Evolutionary conservation across 768 basidiomycete species (phyloP).

Genomic region (Termitomyces sp.): DNA sequence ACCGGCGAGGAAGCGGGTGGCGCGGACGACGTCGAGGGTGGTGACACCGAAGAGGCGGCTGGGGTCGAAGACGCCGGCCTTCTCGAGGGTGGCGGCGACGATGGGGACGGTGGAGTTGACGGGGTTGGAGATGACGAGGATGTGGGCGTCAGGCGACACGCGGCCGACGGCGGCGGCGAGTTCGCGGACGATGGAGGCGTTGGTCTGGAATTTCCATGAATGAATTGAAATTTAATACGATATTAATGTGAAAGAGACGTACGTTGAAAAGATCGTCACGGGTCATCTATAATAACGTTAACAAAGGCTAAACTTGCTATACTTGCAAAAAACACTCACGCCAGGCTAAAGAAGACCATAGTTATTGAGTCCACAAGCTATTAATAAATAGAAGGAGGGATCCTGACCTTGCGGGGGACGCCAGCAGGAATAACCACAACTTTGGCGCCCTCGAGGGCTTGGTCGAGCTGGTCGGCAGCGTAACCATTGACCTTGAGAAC

Average conservation of each 20-base stretch:
- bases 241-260: slow-evolving; percentile 21
- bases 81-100: slow-evolving; percentile 85
- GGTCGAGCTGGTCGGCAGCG: slow-evolving; percentile 81
- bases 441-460: slow-evolving; percentile 83
- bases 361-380: slow-evolving; percentile 18
- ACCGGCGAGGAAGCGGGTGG: slow-evolving; percentile 82
- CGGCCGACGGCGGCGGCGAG: slow-evolving; percentile 86
- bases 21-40: slow-evolving; percentile 96
- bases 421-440: slow-evolving; percentile 98
- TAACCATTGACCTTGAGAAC: slow-evolving; percentile 64
- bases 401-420: slow-evolving; percentile 90
- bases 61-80: slow-evolving; percentile 91
- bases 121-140: slow-evolving; percentile 98
- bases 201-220: slow-evolving; percentile 51
- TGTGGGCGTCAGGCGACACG: slow-evolving; percentile 83
- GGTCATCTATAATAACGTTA: slow-evolving; percentile 62
- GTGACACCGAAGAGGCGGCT: slow-evolving; percentile 91
- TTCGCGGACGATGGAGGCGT: slow-evolving; percentile 96
- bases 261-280: slow-evolving; percentile 96
- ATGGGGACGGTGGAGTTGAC: slow-evolving; percentile 99
- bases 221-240: background rate
- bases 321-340: slow-evolving; percentile 43
- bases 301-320: slow-evolving; percentile 18
- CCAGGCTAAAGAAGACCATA: slow-evolving; percentile 52
- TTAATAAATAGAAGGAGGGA: slow-evolving; percentile 2